Evolutionary conservation across 805 yeast species (phyloP), one percentile per base, ranked within the genome.

Genomic region (Candida pseudofarinosa): DNA sequence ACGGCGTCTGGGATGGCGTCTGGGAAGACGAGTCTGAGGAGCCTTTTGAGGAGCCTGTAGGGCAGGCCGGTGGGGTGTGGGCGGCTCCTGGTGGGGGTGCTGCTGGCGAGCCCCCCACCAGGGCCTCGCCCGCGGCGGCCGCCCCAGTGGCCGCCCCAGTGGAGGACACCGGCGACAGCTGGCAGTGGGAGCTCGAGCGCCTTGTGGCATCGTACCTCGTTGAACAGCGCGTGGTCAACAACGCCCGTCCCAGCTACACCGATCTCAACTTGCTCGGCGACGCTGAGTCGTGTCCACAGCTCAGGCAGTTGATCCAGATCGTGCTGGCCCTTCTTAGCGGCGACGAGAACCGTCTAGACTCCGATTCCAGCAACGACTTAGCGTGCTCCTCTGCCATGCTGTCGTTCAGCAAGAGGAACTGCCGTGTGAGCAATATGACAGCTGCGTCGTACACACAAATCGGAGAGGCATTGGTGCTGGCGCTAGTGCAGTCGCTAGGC

Each of bases 381-480:
- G 28, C 28, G 10, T 6, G 28, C 28, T 23, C 28, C 10, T 23
- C 10, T 31, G 26, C 44, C 10, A 19, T 51, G 32, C 37, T 38
- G 28, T 45, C 44, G 12, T 17, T 47, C 19, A 33, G 53, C 12
- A 52, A 53, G 31, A 43, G 47, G 35, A 51, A 54, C 39, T 30
- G 47, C 2, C 35, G 63, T 33, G 41, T 59, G n/a, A 54, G 50
- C 43, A 39, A 50, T 23, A 35, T 57, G 23, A 47, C 39, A 3
- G 31, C 33, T 2, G 10, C 33, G 1, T 19, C 47, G 17, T 60
- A 58, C 39, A 30, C 32, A 13, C 36, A 47, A 2, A 38, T 60
- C 17, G 61, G 63, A 2, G 58, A 59, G 38, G 33, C 45, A 4
- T 42, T 56, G n/a, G 35, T 48, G 10, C 17, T 26, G n/a, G 28